A percentile compares a stretch with the other conserved stretches of the same genome.
These are phyloP conservation scores for Daldinia caldariorum DNA, from an alignment of 495 filamentous ascomycete species.

Conservation along the genomic window DNA sequence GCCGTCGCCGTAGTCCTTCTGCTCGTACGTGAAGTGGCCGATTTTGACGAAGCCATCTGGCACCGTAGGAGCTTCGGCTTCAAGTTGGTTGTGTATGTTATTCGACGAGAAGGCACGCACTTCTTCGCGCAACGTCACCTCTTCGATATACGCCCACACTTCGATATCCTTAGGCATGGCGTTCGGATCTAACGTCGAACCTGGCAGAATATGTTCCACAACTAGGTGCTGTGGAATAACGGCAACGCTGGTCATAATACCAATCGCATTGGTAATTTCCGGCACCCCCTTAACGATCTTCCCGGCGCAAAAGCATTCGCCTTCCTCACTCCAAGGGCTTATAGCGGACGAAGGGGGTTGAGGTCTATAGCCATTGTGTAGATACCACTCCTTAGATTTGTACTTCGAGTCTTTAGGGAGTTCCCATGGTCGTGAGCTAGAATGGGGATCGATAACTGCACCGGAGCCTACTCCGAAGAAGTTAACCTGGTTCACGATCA, in stretches of 20 bases:
- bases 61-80: not conserved
- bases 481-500: slow-evolving; percentile 54
- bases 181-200: slow-evolving; percentile 61
- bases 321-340: slow-evolving; percentile 66
- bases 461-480: slow-evolving; percentile 53
- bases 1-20: slow-evolving; percentile 52
- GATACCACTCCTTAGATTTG: slow-evolving; percentile 39
- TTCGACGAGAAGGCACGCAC: slow-evolving; percentile 46
- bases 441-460: slow-evolving; percentile 45
- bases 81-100: slow-evolving; percentile 40
- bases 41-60: slow-evolving; percentile 59
- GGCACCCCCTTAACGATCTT: slow-evolving; percentile 37
- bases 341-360: slow-evolving; percentile 59
- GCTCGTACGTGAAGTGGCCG: slow-evolving; percentile 62
- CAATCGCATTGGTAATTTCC: slow-evolving; percentile 53
- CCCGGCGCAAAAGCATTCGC: slow-evolving; percentile 74
- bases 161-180: slow-evolving; percentile 69
- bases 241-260: slow-evolving; percentile 55
- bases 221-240: slow-evolving; percentile 67
- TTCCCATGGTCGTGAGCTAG: slow-evolving; percentile 46
- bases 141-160: slow-evolving; percentile 62
- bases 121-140: slow-evolving; percentile 44
- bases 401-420: slow-evolving; percentile 12
- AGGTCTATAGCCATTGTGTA: slow-evolving; percentile 31
- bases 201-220: slow-evolving; percentile 69